These are phyloP conservation scores for Boletellus ananas DNA, from an alignment of 768 basidiomycete species.

Conservation along the genomic window DNA sequence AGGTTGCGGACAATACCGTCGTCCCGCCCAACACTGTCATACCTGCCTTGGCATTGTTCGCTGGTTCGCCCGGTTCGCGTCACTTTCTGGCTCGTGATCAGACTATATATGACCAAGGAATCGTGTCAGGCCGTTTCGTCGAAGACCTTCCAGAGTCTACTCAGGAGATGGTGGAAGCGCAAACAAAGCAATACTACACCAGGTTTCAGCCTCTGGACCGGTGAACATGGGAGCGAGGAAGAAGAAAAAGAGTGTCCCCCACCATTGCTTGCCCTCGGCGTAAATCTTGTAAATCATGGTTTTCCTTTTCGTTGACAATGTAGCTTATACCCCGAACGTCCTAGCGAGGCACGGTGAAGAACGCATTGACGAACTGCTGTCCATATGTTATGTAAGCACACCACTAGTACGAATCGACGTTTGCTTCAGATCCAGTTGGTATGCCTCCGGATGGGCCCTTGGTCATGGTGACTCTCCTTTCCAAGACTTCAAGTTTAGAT, in stretches of 20 bases:
- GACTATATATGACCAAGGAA: constrained; percentile 1
- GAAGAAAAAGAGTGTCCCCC: background rate
- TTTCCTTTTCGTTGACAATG: background rate
- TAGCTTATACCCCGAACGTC: background rate
- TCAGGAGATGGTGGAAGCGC: constrained; percentile 84
- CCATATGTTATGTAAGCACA: too few species aligned
- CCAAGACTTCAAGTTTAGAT: too few species aligned
- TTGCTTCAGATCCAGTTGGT: too few species aligned
- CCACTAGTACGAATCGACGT: too few species aligned
- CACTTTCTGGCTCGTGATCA: background rate
- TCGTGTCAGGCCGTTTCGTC: constrained; percentile 61
- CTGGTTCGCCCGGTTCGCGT: constrained; percentile 80
- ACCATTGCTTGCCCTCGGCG: constrained; percentile 1
- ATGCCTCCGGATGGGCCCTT: too few species aligned
- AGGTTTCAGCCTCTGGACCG: constrained; percentile 68
- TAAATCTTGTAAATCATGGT: constrained; percentile 3
- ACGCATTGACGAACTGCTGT: too few species aligned
- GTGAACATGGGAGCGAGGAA: constrained; percentile 3
- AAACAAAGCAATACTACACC: constrained; percentile 81
- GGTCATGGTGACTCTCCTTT: too few species aligned
- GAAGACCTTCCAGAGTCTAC: constrained; percentile 91
- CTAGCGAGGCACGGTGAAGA: background rate
- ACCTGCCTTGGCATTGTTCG: constrained; percentile 79
- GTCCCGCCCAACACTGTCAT: constrained; percentile 91
- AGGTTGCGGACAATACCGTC: constrained; percentile 84